phyloP scores from a whole-genome alignment of 192 early-diverging fungal genomes.

The Pilaira anomala region DNA sequence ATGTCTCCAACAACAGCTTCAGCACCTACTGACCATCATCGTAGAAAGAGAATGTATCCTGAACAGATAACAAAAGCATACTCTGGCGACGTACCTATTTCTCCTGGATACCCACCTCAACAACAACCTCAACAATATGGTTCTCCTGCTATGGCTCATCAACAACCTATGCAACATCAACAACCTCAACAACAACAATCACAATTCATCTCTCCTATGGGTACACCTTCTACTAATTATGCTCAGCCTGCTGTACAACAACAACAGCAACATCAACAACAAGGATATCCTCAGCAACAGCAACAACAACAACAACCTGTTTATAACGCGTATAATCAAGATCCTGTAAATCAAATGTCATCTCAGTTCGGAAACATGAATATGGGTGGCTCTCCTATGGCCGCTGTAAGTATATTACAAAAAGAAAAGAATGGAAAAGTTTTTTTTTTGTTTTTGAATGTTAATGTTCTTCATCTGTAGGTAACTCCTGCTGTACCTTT shows the following conservation, averaged over 20 bases:
- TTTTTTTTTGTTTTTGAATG: constrained; percentile 17
- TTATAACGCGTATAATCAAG: constrained; percentile 19
- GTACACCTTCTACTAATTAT: constrained; percentile 9
- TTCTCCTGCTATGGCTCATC: too few species aligned
- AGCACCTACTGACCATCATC: constrained; percentile 24
- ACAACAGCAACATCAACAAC: constrained; percentile 6
- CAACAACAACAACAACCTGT: constrained; percentile 12
- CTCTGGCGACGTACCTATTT: constrained; percentile 22
- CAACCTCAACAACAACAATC: constrained; percentile 33
- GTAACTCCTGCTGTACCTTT: constrained; percentile 40
- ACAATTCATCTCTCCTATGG: constrained; percentile 21
- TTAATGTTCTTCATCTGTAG: constrained; percentile 22
- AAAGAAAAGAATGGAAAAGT: background rate
- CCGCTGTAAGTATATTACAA: constrained; percentile 1
- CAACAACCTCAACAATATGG: background rate
- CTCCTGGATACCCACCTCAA: background rate
- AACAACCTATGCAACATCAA: constrained; percentile 13
- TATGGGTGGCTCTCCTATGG: constrained; percentile 22
- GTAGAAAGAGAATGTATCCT: constrained; percentile 53
- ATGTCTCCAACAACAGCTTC: constrained; percentile 20
- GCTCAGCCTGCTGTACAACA: constrained; percentile 26
- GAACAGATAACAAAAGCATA: constrained; percentile 45
- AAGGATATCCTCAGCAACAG: constrained; percentile 10
- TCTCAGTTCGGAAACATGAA: constrained; percentile 41
- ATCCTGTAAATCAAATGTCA: constrained; percentile 22